Evolutionary conservation across 805 yeast species (phyloP), one percentile per base, ranked within the genome.

Genomic region (Torulaspora quercuum): DNA sequence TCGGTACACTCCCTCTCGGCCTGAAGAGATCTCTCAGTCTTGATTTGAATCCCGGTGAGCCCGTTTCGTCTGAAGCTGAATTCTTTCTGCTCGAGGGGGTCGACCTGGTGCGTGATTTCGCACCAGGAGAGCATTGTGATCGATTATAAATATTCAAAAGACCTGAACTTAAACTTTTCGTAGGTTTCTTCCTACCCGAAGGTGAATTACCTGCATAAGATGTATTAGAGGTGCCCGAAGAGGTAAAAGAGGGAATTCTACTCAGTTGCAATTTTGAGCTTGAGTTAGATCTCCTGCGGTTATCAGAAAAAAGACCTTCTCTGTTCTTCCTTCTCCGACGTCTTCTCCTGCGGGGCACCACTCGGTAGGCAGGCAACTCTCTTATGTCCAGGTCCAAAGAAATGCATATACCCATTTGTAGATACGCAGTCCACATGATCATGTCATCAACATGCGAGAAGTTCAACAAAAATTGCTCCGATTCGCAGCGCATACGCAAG

Each of bases 261-360:
- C 18, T 22, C 4, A 25, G 12, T 12, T 33, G 35, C 13, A 33
- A 11, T 8, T 25, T 13, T 5, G 35, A 8, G 6, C 11, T 17
- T 16, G 37, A 33, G 11, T 25, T 33, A 11, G 35, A 34, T 19
- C 37, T 29, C n/a, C 26, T 20, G 14, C 28, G 36, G 17, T 17
- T 22, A 12, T 25, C 32, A 7, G 38, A 39, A 9, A 34, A 29
- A 8, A 39, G 16, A 11, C 39, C 28, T 5, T 46, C 28, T 46
- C 52, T 24, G 37, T 53, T 27, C 38, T 50, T 35, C 35, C 54
- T 41, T 44, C 62, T 50, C 22, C 65, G 57, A 26, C 72, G 65
- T 30, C 86, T 67, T 46, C 89, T 69, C 44, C 92, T 70, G 45
- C 90, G 65, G 5, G 95, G 95, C 10, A 85, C 87, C 1, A 90